These are phyloP conservation scores for Monosporozyma servazzii DNA, from an alignment of 805 yeast species.

Conservation along the genomic window DNA sequence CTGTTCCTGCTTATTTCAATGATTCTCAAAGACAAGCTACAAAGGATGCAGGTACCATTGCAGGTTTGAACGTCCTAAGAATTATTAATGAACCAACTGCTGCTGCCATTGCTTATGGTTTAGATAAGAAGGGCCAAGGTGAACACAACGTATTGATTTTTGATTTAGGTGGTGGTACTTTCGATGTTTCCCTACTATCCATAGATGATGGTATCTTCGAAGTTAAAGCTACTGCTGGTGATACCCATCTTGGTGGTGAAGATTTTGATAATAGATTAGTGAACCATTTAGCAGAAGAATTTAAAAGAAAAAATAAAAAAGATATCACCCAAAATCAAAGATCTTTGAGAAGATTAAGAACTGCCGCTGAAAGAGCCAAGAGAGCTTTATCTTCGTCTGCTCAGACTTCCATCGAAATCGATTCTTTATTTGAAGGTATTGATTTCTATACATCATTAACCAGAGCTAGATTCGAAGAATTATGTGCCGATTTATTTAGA, in stretches of 20 bases:
- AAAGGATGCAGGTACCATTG: conserved; percentile 94
- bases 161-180: conserved; percentile 97
- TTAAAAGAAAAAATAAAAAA: conserved; percentile 93
- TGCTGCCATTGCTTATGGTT: conserved; percentile 95
- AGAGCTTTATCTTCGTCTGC: conserved; percentile 94
- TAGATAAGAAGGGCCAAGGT: conserved; percentile 64
- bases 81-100: conserved; percentile 97
- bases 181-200: conserved; percentile 86
- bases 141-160: conserved; percentile 85
- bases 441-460: conserved; percentile 95
- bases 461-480: conserved; percentile 96
- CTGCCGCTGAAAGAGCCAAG: conserved; percentile 98
- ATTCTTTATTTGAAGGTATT: conserved; percentile 87
- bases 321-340: conserved; percentile 86
- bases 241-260: conserved; percentile 92
- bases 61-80: conserved; percentile 90
- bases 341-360: conserved; percentile 93
- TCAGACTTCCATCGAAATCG: conserved; percentile 91
- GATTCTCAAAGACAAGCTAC: conserved; percentile 98
- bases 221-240: conserved; percentile 74
- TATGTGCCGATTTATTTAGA: conserved; percentile 90
- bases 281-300: conserved; percentile 80
- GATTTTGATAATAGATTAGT: conserved; percentile 94
- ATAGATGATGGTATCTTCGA: conserved; percentile 95
- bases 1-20: conserved; percentile 95